Conservation (phyloP, 2,329 filamentous ascomycete genomes). For the Aspergillus sp. region DNA sequence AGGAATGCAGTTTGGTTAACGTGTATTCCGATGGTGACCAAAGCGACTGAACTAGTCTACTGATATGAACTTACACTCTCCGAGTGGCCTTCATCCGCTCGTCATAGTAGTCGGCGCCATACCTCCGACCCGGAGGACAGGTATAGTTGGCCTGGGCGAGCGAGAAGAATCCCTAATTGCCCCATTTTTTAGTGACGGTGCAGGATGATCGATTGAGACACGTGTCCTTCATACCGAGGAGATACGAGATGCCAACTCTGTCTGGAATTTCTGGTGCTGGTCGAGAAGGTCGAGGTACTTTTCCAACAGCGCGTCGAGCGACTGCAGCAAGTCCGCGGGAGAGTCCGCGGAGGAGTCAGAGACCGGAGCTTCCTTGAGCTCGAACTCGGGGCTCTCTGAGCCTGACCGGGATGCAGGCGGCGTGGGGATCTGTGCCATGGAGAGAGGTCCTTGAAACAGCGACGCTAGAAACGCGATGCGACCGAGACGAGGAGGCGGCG, state of each 20-base stretch:
- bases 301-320: slow-evolving; percentile 43
- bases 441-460: neutral
- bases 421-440: slow-evolving; percentile 35
- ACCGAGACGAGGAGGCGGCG: neutral
- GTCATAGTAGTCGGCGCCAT: slow-evolving; percentile 52
- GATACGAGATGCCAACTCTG: slow-evolving; percentile 35
- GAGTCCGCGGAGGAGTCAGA: slow-evolving; percentile 12
- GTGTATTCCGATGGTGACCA: neutral
- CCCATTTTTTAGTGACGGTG: neutral
- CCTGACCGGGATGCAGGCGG: slow-evolving; percentile 33
- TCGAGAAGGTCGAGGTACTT: slow-evolving; percentile 46
- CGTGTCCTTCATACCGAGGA: slow-evolving; percentile 36
- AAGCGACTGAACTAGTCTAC: neutral
- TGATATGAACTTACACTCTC: slow-evolving; percentile 33
- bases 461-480: neutral
- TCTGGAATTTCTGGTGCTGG: slow-evolving; percentile 42
- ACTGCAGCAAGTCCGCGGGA: slow-evolving; percentile 27
- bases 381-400: slow-evolving; percentile 27
- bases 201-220: neutral
- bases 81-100: slow-evolving; percentile 50
- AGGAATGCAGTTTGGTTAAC: slow-evolving; percentile 1
- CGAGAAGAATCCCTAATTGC: slow-evolving; percentile 45
- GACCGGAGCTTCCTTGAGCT: slow-evolving; percentile 16
- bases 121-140: slow-evolving; percentile 44
- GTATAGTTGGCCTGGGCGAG: slow-evolving; percentile 51